Evolutionary conservation across 1,139 yeast species (phyloP), one percentile per base, ranked within the genome.

Genomic region (Nadsonia commutata): DNA sequence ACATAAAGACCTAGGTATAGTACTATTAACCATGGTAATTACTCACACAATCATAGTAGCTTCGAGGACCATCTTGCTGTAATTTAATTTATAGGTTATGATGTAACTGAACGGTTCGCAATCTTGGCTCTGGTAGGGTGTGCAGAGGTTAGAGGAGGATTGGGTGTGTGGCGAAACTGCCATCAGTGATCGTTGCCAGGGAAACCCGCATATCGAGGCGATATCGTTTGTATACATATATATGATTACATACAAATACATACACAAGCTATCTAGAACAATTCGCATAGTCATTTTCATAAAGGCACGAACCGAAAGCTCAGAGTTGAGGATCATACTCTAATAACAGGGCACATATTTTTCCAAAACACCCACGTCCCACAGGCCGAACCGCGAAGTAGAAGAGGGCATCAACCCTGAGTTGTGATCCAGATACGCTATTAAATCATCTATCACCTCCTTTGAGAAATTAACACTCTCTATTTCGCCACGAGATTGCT

Each of bases 11-110:
- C n/a, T n/a, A n/a, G n/a, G n/a, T n/a, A n/a, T n/a, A n/a, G n/a
- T n/a, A n/a, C n/a, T n/a, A n/a, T n/a, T n/a, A n/a, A n/a, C n/a
- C n/a, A n/a, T n/a, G n/a, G n/a, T n/a, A n/a, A n/a, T n/a, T 37
- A 50, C 66, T 45, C 57, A 62, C 66, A 86, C 85, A 52, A 90
- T 76, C 84, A 90, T 88, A 18, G 96, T 83, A 50, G 98, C 97
- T 66, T 90, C 97, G 57, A 88, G 76, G 52, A 80, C 95, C 95
- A 85, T 85, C 49, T 65, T 16, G 18, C 22, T 40, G 31, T 39
- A 37, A 21, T 33, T 38, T 22, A 18, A 18, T 20, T 31, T 19
- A 18, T 31, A 13, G 20, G 19, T 16, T 3, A 21, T 22, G 33
- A 46, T 21, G 20, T 48, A 23, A n/a, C n/a, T n/a, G 48, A 47